Evolutionary conservation across 2,329 filamentous ascomycete genomes (phyloP).

Genomic region (Didymella pinodella): DNA sequence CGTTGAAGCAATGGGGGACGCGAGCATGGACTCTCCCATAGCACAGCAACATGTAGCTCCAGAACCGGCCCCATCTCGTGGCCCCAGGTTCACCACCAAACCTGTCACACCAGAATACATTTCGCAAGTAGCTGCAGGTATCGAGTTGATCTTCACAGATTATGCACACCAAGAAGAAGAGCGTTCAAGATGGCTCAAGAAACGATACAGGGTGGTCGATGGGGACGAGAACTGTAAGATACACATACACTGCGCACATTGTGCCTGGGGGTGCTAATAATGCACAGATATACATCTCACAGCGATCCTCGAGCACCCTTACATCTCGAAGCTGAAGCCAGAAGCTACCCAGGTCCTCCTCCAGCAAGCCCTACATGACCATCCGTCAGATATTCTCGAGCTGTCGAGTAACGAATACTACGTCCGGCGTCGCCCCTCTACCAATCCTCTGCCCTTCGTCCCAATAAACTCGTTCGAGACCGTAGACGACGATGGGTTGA

Average conservation of each 20-base stretch:
- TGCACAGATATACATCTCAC: slow-evolving; percentile 43
- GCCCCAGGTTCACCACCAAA: slow-evolving; percentile 32
- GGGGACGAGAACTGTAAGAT: slow-evolving; percentile 37
- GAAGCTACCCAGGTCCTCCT: slow-evolving; percentile 41
- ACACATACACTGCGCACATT: no score
- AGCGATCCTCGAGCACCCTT: slow-evolving; percentile 41
- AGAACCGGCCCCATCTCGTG: slow-evolving; percentile 21
- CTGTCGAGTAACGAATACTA: slow-evolving; percentile 38
- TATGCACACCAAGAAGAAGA: slow-evolving; percentile 45
- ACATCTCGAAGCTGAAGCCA: slow-evolving; percentile 44
- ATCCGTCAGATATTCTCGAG: slow-evolving; percentile 33
- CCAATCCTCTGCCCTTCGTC: slow-evolving; percentile 42
- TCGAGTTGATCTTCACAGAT: slow-evolving; percentile 48
- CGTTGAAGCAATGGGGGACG: slow-evolving; percentile 35
- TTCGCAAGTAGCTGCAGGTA: slow-evolving; percentile 40
- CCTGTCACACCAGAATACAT: slow-evolving; percentile 40
- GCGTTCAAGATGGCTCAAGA: slow-evolving; percentile 37
- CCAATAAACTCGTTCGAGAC: slow-evolving; percentile 36
- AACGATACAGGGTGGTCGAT: slow-evolving; percentile 36
- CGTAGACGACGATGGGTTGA: slow-evolving; percentile 40
- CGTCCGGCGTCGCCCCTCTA: slow-evolving; percentile 41
- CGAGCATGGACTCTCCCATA: slow-evolving; percentile 33
- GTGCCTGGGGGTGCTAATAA: background rate
- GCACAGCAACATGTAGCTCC: slow-evolving; percentile 19
- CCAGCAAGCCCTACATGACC: slow-evolving; percentile 36